Conservation (phyloP, 768 basidiomycete species). For the Clitopilus hobsonii region DNA sequence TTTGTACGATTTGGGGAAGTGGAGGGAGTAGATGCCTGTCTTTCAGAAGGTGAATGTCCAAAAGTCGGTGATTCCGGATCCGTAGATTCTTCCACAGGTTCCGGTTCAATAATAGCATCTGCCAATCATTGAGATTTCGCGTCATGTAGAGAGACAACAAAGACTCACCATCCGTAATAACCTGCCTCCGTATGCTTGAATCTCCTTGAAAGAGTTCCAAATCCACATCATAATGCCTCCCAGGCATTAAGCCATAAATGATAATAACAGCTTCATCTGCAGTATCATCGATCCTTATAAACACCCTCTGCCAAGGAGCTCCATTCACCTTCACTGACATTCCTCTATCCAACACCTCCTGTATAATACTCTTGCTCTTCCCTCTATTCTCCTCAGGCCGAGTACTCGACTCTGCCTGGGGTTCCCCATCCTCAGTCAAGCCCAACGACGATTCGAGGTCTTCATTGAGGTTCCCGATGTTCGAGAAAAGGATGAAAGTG, state of each 20-base stretch:
- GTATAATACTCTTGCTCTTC: constrained; percentile 42
- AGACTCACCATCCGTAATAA: constrained; percentile 59
- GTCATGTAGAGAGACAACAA: constrained; percentile 5
- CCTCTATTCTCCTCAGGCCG: constrained; percentile 11
- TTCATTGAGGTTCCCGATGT: constrained; percentile 31
- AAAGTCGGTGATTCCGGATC: constrained; percentile 30
- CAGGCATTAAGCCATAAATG: constrained; percentile 84
- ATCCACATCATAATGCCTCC: constrained; percentile 87
- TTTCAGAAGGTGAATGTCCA: constrained; percentile 29
- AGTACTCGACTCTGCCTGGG: constrained; percentile 24
- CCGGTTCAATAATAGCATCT: constrained; percentile 15
- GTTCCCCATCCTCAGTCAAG: constrained; percentile 28
- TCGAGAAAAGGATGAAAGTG: constrained; percentile 69
- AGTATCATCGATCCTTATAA: constrained; percentile 75
- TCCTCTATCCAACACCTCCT: constrained; percentile 67
- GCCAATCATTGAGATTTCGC: background rate
- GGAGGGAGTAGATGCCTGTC: constrained; percentile 31
- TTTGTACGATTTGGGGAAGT: constrained; percentile 32
- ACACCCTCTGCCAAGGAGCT: constrained; percentile 72
- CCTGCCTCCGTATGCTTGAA: constrained; percentile 44
- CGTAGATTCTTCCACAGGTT: constrained; percentile 23
- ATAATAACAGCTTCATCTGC: constrained; percentile 88
- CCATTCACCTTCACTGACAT: constrained; percentile 79
- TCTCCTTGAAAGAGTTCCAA: constrained; percentile 67
- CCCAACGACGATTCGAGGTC: constrained; percentile 32